Evolutionary conservation across 768 basidiomycete species (phyloP).

Genomic region (Leucocoprinus sp.): DNA sequence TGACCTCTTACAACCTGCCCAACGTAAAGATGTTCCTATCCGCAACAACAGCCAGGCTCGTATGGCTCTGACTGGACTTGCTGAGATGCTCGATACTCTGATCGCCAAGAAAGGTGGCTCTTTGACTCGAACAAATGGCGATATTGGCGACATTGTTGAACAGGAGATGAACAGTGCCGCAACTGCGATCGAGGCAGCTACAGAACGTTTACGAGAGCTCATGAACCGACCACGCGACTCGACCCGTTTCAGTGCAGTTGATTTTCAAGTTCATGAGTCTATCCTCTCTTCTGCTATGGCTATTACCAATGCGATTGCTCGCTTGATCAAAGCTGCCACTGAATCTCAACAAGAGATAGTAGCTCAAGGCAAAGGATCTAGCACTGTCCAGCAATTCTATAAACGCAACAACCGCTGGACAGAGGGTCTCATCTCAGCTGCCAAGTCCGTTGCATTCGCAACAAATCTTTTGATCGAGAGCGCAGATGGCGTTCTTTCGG

Average conservation of each 20-base stretch:
- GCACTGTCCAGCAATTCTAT: conserved; percentile 93
- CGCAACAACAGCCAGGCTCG: conserved; percentile 85
- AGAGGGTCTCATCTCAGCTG: conserved; percentile 96
- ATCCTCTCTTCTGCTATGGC: conserved; percentile 91
- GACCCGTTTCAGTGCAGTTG: conserved; percentile 80
- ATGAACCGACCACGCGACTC: conserved; percentile 88
- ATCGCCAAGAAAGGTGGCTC: conserved; percentile 74
- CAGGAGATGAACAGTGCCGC: conserved; percentile 94
- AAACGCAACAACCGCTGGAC: conserved; percentile 99
- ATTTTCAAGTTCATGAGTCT: conserved; percentile 96
- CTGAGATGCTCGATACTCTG: conserved; percentile 79
- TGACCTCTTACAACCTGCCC: conserved; percentile 62
- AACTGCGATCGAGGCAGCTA: conserved; percentile 88
- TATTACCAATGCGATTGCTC: conserved; percentile 91
- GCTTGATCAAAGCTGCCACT: conserved; percentile 93
- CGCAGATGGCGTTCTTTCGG: conserved; percentile 94
- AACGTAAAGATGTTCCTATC: conserved; percentile 81
- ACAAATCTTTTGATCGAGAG: conserved; percentile 94
- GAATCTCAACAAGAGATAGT: conserved; percentile 99
- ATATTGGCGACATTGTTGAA: conserved; percentile 94
- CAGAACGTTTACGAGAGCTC: conserved; percentile 80
- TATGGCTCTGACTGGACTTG: conserved; percentile 73
- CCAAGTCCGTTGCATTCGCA: conserved; percentile 95
- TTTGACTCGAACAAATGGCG: conserved; percentile 74
- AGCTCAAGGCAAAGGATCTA: conserved; percentile 88